Evolutionary conservation across 208 protist genomes (phyloP).

Genomic region (Wallacemonas collosoma): DNA sequence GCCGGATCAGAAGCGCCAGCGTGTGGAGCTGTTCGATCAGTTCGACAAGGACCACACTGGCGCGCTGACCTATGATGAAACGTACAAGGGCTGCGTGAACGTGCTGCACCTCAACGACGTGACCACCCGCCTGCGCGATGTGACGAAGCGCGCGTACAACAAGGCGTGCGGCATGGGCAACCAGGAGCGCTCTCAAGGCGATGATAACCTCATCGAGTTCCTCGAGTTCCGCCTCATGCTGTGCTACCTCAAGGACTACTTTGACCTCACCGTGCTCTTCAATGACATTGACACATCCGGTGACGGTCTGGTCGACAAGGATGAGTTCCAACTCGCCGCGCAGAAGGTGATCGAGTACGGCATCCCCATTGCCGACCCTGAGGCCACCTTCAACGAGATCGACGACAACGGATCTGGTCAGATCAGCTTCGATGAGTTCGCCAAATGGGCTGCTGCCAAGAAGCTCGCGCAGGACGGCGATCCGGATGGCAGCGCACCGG

Average conservation of each 20-base stretch:
- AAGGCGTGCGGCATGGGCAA: constrained; percentile 65
- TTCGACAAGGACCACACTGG: constrained; percentile 65
- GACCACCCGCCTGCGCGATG: constrained; percentile 59
- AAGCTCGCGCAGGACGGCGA: constrained; percentile 30
- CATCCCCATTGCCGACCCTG: constrained; percentile 31
- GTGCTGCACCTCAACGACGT: constrained; percentile 62
- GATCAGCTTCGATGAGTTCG: constrained; percentile 62
- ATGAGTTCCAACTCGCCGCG: constrained; percentile 50
- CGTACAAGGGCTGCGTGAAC: constrained; percentile 51
- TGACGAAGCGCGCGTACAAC: constrained; percentile 83
- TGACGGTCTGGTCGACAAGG: constrained; percentile 29
- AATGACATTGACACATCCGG: constrained; percentile 53
- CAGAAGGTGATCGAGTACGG: constrained; percentile 42
- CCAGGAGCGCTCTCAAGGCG: constrained; percentile 25
- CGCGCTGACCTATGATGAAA: constrained; percentile 63
- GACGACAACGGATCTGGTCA: constrained; percentile 52
- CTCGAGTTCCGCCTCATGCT: constrained; percentile 46
- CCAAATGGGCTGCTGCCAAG: constrained; percentile 37
- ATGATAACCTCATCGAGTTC: constrained; percentile 35
- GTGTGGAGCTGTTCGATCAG: constrained; percentile 71
- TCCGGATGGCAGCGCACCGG: constrained; percentile 7
- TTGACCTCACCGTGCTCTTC: constrained; percentile 53
- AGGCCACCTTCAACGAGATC: constrained; percentile 45
- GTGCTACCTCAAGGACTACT: constrained; percentile 20
- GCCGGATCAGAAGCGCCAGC: constrained; percentile 37